A percentile compares a stretch with the other conserved stretches of the same genome.
These are phyloP conservation scores for Paramecium octaurelia DNA, from an alignment of 73 alveolate species.

Conservation along the genomic window DNA sequence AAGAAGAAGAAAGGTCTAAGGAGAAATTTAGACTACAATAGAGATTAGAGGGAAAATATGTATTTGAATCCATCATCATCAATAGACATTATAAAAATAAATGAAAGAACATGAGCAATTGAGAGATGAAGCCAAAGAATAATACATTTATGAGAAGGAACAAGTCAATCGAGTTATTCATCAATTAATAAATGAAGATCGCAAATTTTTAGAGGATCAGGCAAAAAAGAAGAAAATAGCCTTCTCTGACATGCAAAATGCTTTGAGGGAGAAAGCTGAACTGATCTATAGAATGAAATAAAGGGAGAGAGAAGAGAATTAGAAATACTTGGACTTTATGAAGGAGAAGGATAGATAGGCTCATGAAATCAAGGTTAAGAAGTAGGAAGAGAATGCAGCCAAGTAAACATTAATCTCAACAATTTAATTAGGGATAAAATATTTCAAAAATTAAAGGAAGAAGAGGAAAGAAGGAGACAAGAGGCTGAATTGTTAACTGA, in stretches of 20 bases:
- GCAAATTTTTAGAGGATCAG: neutral
- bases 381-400: constrained; percentile 57
- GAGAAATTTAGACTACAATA: constrained; percentile 20
- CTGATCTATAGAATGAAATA: neutral
- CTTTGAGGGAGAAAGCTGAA: constrained; percentile 60
- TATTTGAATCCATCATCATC: neutral
- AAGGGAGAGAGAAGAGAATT: constrained; percentile 54
- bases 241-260: constrained; percentile 48
- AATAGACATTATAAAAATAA: constrained; percentile 47
- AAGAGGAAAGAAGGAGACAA: constrained; percentile 64
- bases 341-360: constrained; percentile 54
- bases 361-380: constrained; percentile 48
- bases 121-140: constrained; percentile 57
- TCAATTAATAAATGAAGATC: constrained; percentile 50
- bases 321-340: constrained; percentile 33
- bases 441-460: constrained; percentile 57
- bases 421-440: constrained; percentile 21
- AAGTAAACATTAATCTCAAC: neutral
- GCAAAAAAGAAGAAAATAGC: constrained; percentile 52
- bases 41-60: constrained; percentile 62
- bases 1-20: constrained; percentile 45
- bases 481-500: constrained; percentile 49
- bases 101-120: constrained; percentile 56
- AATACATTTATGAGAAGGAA: constrained; percentile 56
- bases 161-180: constrained; percentile 48